phyloP scores from a whole-genome alignment of 192 early-diverging fungal species.

The Umbelopsis sp. region DNA sequence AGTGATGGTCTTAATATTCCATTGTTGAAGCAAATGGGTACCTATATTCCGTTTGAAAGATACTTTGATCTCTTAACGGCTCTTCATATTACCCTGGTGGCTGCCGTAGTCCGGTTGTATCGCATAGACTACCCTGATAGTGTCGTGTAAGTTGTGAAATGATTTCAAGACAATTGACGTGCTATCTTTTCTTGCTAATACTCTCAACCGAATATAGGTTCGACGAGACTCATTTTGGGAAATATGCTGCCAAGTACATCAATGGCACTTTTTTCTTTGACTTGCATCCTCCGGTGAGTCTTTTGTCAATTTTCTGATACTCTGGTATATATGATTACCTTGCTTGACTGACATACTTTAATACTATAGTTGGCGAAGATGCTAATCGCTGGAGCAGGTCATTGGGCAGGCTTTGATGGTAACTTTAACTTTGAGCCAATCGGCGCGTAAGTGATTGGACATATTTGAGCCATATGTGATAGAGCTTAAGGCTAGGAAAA shows the following conservation, averaged over 20 bases:
- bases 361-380: constrained; percentile 73
- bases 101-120: constrained; percentile 63
- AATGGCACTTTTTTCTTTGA: constrained; percentile 90
- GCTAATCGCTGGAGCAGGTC: constrained; percentile 76
- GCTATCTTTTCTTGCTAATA: not conserved
- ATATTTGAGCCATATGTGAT: no score
- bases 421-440: constrained; percentile 89
- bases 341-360: not conserved
- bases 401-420: constrained; percentile 84
- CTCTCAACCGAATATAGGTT: constrained; percentile 22
- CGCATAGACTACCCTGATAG: constrained; percentile 69
- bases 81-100: not conserved
- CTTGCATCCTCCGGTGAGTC: constrained; percentile 80
- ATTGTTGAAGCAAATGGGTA: not conserved
- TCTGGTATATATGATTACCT: no score
- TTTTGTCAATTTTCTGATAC: no score
- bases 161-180: not conserved
- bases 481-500: no score
- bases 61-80: not conserved
- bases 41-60: not conserved
- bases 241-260: constrained; percentile 70
- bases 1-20: not conserved
- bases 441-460: constrained; percentile 41
- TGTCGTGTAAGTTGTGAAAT: constrained; percentile 62
- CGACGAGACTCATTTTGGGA: constrained; percentile 39